Base-by-base conservation (phyloP, 2,329 filamentous ascomycete genomes). In the Helicocarpus griseus region DNA sequence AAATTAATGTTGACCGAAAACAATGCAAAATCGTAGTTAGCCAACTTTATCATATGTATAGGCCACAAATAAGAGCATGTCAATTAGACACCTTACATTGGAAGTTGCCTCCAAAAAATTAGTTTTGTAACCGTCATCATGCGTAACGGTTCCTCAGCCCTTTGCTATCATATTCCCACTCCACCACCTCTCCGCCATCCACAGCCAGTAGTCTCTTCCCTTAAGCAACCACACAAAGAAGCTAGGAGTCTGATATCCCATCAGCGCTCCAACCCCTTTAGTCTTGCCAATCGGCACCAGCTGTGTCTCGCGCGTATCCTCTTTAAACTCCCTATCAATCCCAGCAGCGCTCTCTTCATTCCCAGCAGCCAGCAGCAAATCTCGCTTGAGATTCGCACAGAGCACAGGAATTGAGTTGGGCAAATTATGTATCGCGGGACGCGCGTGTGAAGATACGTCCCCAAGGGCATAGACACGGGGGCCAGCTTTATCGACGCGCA, bases 201-300 rank as follows among this genome's bases (percentile, higher is more conserved):
- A 41, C 38, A 41, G 7, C 38, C 38, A 79, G 54, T 77, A 77
- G 54, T 77, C 73, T 17, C 74, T 61, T 1, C 76, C 74, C 57
- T 78, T 78, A 48, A 77, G 67, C 58, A 73, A 45, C 72, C 74
- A 77, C 0, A 77, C 69, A 39, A 73, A 14, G 24, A 69, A 72
- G 46, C 73, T 71, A 0, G 74, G 73, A 22, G 77, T 3, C 36
- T 59, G 59, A 28, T 58, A 73, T 0, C 75, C 74, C 61, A 72
- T 72, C 0, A 61, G 65, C 0, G 69, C 68, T 0, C 74, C 75
- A 7, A 77, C 72, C 0, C 72, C 75, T 46, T 69, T 71, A 33
- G 64, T 69, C 53, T 50, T 65, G 1, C 75, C 75, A 44, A 78
- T 70, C 0, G 73, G 72, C 19, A 77, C 74, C 50, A 77, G 46